Evolutionary conservation across 768 basidiomycete species (phyloP).

Genomic region (Suillus lakei): DNA sequence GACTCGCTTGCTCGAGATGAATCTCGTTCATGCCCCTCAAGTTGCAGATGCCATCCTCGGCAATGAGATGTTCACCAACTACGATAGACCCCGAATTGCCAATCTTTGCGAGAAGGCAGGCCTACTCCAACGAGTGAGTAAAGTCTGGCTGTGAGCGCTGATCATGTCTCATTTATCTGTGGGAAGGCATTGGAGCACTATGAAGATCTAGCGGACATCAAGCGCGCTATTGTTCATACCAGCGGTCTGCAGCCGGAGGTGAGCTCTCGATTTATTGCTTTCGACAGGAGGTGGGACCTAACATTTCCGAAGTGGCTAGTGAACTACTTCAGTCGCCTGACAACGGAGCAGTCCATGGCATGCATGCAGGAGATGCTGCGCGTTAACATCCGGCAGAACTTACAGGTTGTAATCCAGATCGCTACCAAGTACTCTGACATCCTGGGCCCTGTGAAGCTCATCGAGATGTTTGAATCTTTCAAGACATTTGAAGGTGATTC

Average conservation of each 20-base stretch:
- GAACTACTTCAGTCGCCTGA: slow-evolving; percentile 94
- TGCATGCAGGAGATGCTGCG: slow-evolving; percentile 97
- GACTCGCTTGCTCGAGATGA: slow-evolving; percentile 97
- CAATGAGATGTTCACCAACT: slow-evolving; percentile 98
- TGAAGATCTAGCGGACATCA: slow-evolving; percentile 97
- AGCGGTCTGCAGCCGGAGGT: slow-evolving; percentile 84
- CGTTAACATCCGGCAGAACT: slow-evolving; percentile 96
- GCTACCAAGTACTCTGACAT: slow-evolving; percentile 99
- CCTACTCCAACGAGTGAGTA: slow-evolving; percentile 82
- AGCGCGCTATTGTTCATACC: slow-evolving; percentile 95
- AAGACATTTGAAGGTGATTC: slow-evolving; percentile 90
- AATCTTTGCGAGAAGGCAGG: slow-evolving; percentile 99
- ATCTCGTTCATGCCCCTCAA: slow-evolving; percentile 95
- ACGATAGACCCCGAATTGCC: slow-evolving; percentile 95
- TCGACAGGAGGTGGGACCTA: neutral
- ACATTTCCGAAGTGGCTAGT: slow-evolving; percentile 81
- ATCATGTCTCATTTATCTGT: slow-evolving; percentile 16
- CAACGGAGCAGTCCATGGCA: slow-evolving; percentile 95
- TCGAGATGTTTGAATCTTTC: slow-evolving; percentile 98
- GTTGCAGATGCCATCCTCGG: slow-evolving; percentile 99
- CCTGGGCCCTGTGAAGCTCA: slow-evolving; percentile 94
- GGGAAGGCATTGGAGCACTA: slow-evolving; percentile 96
- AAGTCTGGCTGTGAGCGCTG: neutral
- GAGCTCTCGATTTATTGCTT: slow-evolving; percentile 30
- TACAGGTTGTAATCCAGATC: slow-evolving; percentile 95